These are phyloP conservation scores for Fusarium multiceps DNA, from an alignment of 2,329 filamentous ascomycete species.

Conservation along the genomic window DNA sequence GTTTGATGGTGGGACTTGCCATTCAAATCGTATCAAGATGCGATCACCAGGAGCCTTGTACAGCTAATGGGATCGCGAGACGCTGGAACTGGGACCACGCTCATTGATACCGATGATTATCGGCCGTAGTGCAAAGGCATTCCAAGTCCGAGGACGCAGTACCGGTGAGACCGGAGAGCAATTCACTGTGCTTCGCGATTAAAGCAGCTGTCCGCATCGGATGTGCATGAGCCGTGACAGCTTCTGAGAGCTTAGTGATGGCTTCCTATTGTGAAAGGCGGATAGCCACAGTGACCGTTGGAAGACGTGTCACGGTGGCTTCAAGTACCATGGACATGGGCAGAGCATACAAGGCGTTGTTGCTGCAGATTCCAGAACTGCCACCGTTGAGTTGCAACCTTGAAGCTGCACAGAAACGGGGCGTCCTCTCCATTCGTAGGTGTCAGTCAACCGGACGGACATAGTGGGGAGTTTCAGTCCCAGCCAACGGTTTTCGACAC, in stretches of 20 bases:
- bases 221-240: constrained; percentile 37
- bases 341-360: constrained; percentile 3
- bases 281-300: constrained; percentile 41
- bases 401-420: constrained; percentile 29
- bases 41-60: constrained; percentile 25
- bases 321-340: constrained; percentile 23
- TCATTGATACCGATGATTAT: constrained; percentile 30
- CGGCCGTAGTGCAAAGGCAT: constrained; percentile 21
- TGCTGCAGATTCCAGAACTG: constrained; percentile 26
- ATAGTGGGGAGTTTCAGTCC: background rate
- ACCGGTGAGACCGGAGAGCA: constrained; percentile 23
- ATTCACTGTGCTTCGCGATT: constrained; percentile 18
- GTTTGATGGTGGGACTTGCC: constrained; percentile 4
- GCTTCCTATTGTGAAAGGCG: constrained; percentile 25
- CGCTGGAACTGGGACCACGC: constrained; percentile 15
- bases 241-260: constrained; percentile 23
- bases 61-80: constrained; percentile 27
- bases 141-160: constrained; percentile 25
- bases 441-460: constrained; percentile 15
- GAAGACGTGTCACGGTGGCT: constrained; percentile 37
- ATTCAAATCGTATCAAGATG: constrained; percentile 7
- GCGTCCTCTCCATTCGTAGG: constrained; percentile 15
- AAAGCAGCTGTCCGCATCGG: constrained; percentile 36
- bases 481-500: background rate
- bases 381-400: constrained; percentile 28